Evolutionary conservation across 306 rosid genomes (phyloP).

Genomic region (Cucurbita ficifolia): DNA sequence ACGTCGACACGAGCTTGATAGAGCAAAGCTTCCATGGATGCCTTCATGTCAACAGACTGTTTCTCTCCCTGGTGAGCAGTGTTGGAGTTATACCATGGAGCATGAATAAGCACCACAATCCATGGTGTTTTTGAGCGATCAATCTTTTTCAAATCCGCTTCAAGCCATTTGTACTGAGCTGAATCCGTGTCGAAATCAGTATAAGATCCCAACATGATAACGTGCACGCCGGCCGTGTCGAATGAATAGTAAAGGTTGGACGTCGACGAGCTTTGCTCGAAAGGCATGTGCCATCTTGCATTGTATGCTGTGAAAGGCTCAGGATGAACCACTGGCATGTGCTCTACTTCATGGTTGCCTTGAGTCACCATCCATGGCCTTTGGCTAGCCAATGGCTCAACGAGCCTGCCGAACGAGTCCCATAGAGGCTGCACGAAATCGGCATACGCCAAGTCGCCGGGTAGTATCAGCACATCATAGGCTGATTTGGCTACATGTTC

Average conservation of each 20-base stretch:
- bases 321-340: conserved; percentile 18
- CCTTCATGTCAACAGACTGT: conserved; percentile 50
- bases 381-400: conserved; percentile 57
- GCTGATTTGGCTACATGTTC: conserved; percentile 30
- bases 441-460: conserved; percentile 78
- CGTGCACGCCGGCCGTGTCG: conserved; percentile 55
- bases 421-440: conserved; percentile 23
- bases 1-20: conserved; percentile 52
- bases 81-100: conserved; percentile 85
- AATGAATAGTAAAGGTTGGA: conserved; percentile 85
- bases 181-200: conserved; percentile 35
- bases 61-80: conserved; percentile 52
- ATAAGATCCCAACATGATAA: conserved; percentile 80
- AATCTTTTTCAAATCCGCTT: conserved; percentile 32
- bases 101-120: conserved; percentile 49
- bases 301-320: conserved; percentile 56
- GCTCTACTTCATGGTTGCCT: conserved; percentile 75
- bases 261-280: conserved; percentile 41
- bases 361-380: conserved; percentile 95
- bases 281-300: conserved; percentile 80
- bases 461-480: conserved; percentile 61
- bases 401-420: conserved; percentile 73
- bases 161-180: conserved; percentile 55
- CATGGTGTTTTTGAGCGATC: conserved; percentile 51
- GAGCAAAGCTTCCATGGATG: conserved; percentile 53